Evolutionary conservation across 805 yeast genomes (phyloP).

Genomic region (Wickerhamomyces bovis): DNA sequence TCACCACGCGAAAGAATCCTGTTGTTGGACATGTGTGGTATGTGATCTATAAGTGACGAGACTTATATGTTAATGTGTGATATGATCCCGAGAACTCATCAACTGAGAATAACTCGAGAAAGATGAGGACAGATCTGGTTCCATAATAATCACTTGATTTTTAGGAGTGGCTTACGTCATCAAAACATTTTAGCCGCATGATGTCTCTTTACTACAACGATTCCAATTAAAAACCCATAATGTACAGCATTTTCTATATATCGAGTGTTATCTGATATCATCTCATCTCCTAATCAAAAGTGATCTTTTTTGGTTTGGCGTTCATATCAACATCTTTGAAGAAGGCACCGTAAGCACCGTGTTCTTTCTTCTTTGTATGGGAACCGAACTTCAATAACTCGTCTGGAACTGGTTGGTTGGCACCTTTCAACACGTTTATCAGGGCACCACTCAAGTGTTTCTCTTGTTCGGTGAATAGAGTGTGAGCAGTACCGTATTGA

Average conservation of each 20-base stretch:
- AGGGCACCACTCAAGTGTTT: constrained; percentile 94
- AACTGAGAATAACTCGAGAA: neutral
- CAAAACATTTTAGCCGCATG: neutral
- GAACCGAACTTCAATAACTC: constrained; percentile 93
- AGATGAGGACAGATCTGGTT: neutral
- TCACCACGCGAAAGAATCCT: constrained; percentile 35
- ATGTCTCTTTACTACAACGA: no score
- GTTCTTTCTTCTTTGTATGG: constrained; percentile 96
- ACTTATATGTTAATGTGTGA: neutral
- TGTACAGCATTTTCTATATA: neutral
- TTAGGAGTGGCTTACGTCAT: neutral
- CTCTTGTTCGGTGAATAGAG: constrained; percentile 93
- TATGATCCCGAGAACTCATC: neutral
- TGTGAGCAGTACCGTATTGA: constrained; percentile 88
- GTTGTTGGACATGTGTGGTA: constrained; percentile 15
- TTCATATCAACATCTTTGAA: constrained; percentile 86
- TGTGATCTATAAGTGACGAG: neutral
- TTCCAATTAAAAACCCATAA: neutral
- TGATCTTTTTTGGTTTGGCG: constrained; percentile 84
- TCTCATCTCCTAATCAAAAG: constrained; percentile 34
- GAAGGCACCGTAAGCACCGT: constrained; percentile 97
- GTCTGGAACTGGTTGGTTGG: constrained; percentile 92
- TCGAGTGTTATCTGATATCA: no score
- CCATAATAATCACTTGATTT: neutral
- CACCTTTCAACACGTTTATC: constrained; percentile 87